Conservation (phyloP, 345 rosid species). For the Jatropha curcas region DNA sequence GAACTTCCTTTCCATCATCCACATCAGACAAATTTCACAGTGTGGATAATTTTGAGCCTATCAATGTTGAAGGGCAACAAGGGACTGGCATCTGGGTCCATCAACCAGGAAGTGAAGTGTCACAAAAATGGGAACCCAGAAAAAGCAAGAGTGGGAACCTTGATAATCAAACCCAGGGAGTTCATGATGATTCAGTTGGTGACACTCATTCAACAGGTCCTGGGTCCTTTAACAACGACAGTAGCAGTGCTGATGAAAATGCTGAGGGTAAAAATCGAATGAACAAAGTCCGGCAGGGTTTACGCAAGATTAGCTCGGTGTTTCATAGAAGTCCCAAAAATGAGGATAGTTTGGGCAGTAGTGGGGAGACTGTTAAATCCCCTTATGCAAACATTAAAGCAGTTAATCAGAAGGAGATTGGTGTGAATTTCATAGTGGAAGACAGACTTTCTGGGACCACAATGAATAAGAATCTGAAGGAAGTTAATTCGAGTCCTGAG, state of each 20-base stretch:
- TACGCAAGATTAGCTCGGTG: constrained; percentile 49
- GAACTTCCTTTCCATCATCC: constrained; percentile 49
- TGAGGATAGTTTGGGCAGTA: constrained; percentile 39
- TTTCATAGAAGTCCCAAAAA: constrained; percentile 49
- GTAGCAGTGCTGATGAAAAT: constrained; percentile 51
- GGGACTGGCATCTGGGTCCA: constrained; percentile 86
- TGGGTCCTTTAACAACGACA: constrained; percentile 41
- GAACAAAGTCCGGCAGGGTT: constrained; percentile 43
- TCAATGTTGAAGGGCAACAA: constrained; percentile 66
- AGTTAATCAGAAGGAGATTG: constrained; percentile 41
- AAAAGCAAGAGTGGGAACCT: constrained; percentile 62
- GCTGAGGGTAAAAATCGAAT: constrained; percentile 38
- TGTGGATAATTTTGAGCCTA: constrained; percentile 73
- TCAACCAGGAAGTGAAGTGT: constrained; percentile 78
- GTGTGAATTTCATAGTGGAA: constrained; percentile 51
- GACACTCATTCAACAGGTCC: constrained; percentile 33
- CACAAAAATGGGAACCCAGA: constrained; percentile 81
- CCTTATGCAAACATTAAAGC: constrained; percentile 60
- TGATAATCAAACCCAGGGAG: constrained; percentile 43
- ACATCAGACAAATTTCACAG: constrained; percentile 48
- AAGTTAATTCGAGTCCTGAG: constrained; percentile 36
- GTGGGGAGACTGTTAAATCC: constrained; percentile 46
- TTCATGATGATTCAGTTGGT: constrained; percentile 38
- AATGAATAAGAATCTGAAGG: constrained; percentile 35
- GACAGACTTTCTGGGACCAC: constrained; percentile 40